Evolutionary conservation across 306 rosid species (phyloP), one percentile per base, ranked within the genome.

Genomic region (Malus sieversii): DNA sequence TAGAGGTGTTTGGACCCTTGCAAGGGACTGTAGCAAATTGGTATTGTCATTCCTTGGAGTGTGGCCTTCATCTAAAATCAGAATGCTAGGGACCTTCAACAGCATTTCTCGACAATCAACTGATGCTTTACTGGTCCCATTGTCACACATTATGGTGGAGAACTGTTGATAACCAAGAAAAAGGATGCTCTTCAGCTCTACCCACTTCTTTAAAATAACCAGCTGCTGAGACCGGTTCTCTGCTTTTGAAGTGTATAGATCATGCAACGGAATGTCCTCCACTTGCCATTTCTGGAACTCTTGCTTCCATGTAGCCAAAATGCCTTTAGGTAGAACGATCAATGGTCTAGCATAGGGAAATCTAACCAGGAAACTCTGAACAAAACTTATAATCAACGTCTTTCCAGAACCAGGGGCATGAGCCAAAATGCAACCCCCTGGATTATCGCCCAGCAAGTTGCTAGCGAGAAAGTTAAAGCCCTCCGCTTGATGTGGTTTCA

Each of bases 321-420:
- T 90, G 72, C 96, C 93, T 84, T 92, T 90, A 6, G 98, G 97
- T 73, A 94, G 97, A 79, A 94, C 87, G 73, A 94, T 96, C 19
- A 94, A 83, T 15, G 98, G 95, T 84, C 93, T 85, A 38, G 88
- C 97, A 84, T 83, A 29, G 5, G 97, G 97, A 77, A 87, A 94
- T 84, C 86, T 90, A 6, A 90, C 98, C 11, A 94, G 79, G 81
- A 90, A 94, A 80, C 98, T 94, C 75, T 92, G 98, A 84, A 94
- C 81, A 80, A 94, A 94, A 85, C 98, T 94, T 79, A 94, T 94
- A 42, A 92, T 88, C 97, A 94, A 94, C 3, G 97, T 94, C 75
- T 94, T 94, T 46, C 98, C 98, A 42, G 98, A 92, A 58, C 97
- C 98, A 8, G 98, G 98, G 59, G 98, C 98, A 72, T 94, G 97